Base-by-base conservation (phyloP, 495 filamentous ascomycete genomes). In the Aspergillus affinis region DNA sequence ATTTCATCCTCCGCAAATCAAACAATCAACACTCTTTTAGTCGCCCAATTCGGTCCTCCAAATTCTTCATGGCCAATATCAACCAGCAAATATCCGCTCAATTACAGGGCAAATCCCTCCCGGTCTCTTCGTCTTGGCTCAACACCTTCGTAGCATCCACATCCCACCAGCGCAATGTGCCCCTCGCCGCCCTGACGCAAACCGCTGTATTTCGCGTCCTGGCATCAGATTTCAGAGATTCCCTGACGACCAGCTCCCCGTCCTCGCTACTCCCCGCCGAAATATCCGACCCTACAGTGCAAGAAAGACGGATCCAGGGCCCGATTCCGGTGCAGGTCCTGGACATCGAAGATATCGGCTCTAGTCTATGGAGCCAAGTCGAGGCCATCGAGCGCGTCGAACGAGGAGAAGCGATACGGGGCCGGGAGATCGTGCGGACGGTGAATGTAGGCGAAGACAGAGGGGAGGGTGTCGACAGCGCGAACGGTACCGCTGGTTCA, bases 181-280 rank as follows among this genome's bases (percentile, higher is more conserved):
- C 93, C 6, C 69, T 92, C 23, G 80, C 86, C 15, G 86, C 89
- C 13, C 81, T 97, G 18, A 77, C 87, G 53, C 86, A 90, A 49
- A 95, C 93, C 17, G 89, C 91, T 17, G 82, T 89, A 47, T 88
- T 90, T 69, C 93, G 93, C 54, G 72, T 97, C 23, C 84, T 97
- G 7, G 81, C 86, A 48, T 84, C 88, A 21, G 89, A 98, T 77
- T 81, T 97, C 49, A 86, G 86, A 6, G 74, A 78, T 2, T 82
- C 88, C 0, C 74, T 84, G 41, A 75, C 86, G 6, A 72, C 72
- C 18, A 10, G 51, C 0, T 66, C 75, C 17, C 69, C 84, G 0
- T 58, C 77, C 4, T 78, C 79, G 50, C 68, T 81, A 17, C 80
- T 95, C 19, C 90, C 92, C 0, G 36, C 75, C 12, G 75, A 86